Conservation (phyloP, 345 rosid species). For the Syzygium aromaticum region DNA sequence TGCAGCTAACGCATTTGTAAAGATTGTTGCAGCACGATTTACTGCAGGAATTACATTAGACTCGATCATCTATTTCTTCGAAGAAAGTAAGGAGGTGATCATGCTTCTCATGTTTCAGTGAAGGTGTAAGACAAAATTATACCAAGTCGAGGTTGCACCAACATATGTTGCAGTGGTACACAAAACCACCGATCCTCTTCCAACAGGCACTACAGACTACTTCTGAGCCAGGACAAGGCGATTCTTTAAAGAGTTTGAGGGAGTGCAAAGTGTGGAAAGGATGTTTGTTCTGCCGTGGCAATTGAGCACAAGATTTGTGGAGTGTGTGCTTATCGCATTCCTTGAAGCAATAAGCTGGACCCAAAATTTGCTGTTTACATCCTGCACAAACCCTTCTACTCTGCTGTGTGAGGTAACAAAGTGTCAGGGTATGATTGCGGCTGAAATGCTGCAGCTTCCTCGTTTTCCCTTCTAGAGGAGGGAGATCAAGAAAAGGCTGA, state of each 20-base stretch:
- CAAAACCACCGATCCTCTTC: neutral
- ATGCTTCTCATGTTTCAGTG: constrained; percentile 2
- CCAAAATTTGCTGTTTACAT: neutral
- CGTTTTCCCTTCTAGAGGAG: neutral
- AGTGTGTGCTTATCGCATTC: neutral
- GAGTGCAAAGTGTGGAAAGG: constrained; percentile 1
- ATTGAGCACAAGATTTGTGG: constrained; percentile 4
- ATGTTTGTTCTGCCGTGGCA: neutral
- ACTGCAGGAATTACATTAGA: neutral
- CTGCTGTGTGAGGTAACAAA: neutral
- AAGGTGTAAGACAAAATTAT: neutral
- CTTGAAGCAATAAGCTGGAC: constrained; percentile 1
- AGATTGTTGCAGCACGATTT: neutral
- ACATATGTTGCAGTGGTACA: neutral
- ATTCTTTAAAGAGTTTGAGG: neutral
- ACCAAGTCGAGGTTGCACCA: neutral
- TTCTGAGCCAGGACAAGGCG: neutral
- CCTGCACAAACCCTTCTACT: neutral
- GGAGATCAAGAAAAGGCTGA: neutral
- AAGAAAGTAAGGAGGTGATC: neutral
- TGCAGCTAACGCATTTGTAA: neutral
- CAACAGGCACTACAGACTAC: neutral
- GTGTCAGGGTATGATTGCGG: neutral
- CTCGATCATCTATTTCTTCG: neutral
- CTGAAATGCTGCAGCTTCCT: neutral